A percentile compares a stretch with the other conserved stretches of the same genome.
Evolutionary conservation across 345 rosid genomes (phyloP).

Genomic region (Tarenaya hassleriana): DNA sequence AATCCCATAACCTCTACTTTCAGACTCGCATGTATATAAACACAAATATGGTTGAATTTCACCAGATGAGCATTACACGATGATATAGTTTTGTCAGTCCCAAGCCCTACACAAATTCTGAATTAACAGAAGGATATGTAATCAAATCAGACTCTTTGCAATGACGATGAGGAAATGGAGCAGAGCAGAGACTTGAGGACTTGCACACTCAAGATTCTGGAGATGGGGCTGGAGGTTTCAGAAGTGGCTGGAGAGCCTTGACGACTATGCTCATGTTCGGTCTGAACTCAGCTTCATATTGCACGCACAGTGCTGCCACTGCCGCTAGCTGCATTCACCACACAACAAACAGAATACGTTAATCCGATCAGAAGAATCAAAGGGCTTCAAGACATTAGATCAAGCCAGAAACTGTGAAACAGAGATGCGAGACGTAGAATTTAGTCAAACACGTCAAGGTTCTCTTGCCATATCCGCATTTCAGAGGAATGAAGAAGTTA

Average conservation of each 20-base stretch:
- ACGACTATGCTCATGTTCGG: conserved; percentile 93
- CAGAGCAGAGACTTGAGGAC: neutral
- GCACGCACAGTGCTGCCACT: conserved; percentile 83
- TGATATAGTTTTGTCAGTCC: too few relatives aligned
- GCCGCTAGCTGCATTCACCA: conserved; percentile 71
- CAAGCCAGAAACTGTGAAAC: too few relatives aligned
- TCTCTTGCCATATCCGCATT: neutral
- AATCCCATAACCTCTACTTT: too few relatives aligned
- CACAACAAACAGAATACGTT: conserved; percentile 4
- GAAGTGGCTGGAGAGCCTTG: conserved; percentile 76
- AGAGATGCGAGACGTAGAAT: neutral
- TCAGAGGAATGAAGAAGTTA: conserved; percentile 16
- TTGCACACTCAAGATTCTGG: conserved; percentile 22
- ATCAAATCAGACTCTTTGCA: too few relatives aligned
- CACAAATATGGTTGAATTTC: too few relatives aligned
- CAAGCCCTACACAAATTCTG: too few relatives aligned
- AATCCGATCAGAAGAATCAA: neutral
- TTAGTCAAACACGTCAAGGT: neutral
- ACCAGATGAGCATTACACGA: too few relatives aligned
- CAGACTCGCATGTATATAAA: too few relatives aligned
- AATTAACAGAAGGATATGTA: too few relatives aligned
- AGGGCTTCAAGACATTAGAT: too few relatives aligned
- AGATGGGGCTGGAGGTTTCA: conserved; percentile 49
- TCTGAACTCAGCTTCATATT: conserved; percentile 84
- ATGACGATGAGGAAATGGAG: neutral